Evolutionary conservation across 2,329 filamentous ascomycete species (phyloP).

Genomic region (Apiospora marii): DNA sequence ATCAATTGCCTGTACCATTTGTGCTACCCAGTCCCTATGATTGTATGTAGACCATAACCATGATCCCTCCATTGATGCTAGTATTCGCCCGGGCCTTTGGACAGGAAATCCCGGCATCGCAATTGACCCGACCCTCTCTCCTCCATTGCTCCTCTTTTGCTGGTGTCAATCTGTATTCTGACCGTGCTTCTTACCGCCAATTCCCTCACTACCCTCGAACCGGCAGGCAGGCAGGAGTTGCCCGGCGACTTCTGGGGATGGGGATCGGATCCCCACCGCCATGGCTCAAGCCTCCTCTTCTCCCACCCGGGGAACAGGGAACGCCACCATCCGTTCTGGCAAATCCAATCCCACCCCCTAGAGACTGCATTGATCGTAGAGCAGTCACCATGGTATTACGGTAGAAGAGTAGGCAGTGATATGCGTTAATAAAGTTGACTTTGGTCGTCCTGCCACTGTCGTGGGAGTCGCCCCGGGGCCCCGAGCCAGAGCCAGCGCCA

Average conservation of each 20-base stretch:
- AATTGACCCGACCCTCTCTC: neutral
- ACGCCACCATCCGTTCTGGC: neutral
- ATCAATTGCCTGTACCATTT: neutral
- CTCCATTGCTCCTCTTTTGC: neutral
- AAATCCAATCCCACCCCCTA: neutral
- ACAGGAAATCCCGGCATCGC: neutral
- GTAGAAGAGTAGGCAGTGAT: neutral
- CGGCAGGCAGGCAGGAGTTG: neutral
- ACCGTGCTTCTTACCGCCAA: conserved; percentile 11
- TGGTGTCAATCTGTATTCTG: neutral
- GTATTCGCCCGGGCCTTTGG: neutral
- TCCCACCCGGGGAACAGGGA: neutral
- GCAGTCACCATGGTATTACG: neutral
- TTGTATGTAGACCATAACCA: neutral
- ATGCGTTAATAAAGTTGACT: conserved; percentile 2
- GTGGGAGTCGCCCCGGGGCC: neutral
- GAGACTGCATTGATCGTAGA: neutral
- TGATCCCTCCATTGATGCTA: neutral
- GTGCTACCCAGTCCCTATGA: neutral
- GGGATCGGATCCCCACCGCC: conserved; percentile 9
- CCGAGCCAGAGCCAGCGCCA: neutral
- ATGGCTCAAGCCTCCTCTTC: conserved; percentile 5
- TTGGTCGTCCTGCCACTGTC: neutral
- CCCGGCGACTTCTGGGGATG: neutral
- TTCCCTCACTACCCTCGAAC: neutral